Percentiles rank a stretch among this genome's conserved stretches.
phyloP scores from a whole-genome alignment of 83 land plant species.

The Diphasiastrum complanatum region DNA sequence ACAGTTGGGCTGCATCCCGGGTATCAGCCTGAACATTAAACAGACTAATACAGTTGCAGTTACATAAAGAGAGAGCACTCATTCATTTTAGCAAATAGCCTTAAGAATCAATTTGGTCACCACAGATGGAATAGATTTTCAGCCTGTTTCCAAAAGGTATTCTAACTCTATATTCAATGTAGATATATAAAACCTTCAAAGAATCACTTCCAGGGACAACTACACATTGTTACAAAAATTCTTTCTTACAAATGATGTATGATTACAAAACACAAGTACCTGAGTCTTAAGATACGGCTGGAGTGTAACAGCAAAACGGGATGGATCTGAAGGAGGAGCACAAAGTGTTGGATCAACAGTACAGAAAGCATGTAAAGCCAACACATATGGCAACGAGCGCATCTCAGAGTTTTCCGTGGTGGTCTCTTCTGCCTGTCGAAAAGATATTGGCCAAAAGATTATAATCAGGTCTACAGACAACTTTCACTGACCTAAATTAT shows the following conservation, averaged over 20 bases:
- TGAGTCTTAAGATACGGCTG: constrained; percentile 95
- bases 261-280: constrained; percentile 34
- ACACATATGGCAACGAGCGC: constrained; percentile 72
- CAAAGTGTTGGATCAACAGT: constrained; percentile 85
- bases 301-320: constrained; percentile 90
- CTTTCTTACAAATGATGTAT: neutral
- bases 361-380: constrained; percentile 95
- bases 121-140: too few species aligned
- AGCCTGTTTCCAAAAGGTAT: too few species aligned
- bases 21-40: constrained; percentile 54
- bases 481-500: too few species aligned
- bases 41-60: neutral
- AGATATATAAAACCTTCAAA: neutral
- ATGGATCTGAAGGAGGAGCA: constrained; percentile 87
- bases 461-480: too few species aligned
- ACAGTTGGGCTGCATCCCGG: constrained; percentile 65
- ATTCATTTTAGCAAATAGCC: too few species aligned
- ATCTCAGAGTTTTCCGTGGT: constrained; percentile 54
- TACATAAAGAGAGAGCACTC: too few species aligned
- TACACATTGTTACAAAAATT: neutral
- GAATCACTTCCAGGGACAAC: neutral
- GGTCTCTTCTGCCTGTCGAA: constrained; percentile 72
- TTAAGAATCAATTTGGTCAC: too few species aligned
- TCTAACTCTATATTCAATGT: too few species aligned
- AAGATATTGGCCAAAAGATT: neutral